Evolutionary conservation across 441 rosid species (phyloP).

Genomic region (Erodium trifolium): DNA sequence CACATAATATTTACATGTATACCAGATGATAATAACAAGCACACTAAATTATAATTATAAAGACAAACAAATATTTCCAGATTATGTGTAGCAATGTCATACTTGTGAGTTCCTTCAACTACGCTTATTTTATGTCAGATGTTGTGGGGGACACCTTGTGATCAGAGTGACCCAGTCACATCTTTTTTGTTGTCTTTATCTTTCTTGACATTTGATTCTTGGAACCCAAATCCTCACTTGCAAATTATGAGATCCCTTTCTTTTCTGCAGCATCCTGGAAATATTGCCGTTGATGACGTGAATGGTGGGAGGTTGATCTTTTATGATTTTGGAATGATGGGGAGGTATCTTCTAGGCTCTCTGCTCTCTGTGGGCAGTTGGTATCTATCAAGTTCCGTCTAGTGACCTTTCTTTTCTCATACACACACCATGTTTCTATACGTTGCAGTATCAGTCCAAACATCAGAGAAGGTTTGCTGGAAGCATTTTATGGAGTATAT

Average conservation of each 20-base stretch:
- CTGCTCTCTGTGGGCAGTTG: conserved; percentile 8
- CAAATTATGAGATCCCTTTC: conserved; percentile 11
- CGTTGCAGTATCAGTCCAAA: conserved; percentile 80
- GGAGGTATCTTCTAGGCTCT: conserved; percentile 53
- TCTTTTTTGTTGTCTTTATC: not conserved
- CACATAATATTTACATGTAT: too few relatives aligned
- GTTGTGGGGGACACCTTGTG: not conserved
- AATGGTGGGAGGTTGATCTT: conserved; percentile 94
- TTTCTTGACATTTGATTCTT: not conserved
- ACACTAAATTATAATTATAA: too few relatives aligned
- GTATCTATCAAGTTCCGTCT: conserved; percentile 3
- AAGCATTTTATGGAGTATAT: conserved; percentile 81
- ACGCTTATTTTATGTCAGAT: not conserved
- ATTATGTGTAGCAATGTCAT: not conserved
- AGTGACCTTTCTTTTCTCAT: conserved; percentile 3
- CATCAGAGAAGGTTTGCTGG: conserved; percentile 90
- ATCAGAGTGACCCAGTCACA: not conserved
- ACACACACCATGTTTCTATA: conserved; percentile 13
- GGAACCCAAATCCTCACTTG: not conserved
- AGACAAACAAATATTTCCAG: too few relatives aligned
- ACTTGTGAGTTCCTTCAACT: not conserved
- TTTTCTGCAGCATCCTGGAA: conserved; percentile 85
- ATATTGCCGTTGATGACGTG: conserved; percentile 97
- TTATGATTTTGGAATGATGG: conserved; percentile 99
- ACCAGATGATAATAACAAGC: too few relatives aligned